phyloP scores from a whole-genome alignment of 2,329 filamentous ascomycete genomes.

The Orbilia javanica region DNA sequence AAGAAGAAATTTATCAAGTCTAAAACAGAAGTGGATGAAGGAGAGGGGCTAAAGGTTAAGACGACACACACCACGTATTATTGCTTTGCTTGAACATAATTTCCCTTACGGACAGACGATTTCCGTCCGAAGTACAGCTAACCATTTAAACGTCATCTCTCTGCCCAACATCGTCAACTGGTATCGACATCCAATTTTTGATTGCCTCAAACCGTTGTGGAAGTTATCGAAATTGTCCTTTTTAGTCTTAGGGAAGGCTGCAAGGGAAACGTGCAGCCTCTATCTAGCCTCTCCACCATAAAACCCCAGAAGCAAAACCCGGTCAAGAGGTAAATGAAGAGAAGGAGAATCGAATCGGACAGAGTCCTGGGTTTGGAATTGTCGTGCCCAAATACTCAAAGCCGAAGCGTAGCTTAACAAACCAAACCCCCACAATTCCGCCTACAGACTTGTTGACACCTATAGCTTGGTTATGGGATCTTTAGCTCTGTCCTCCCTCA shows the following conservation, averaged over 20 bases:
- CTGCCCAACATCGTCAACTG: slow-evolving; percentile 33
- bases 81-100: slow-evolving; percentile 46
- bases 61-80: slow-evolving; percentile 55
- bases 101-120: slow-evolving; percentile 46
- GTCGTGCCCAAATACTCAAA: slow-evolving; percentile 42
- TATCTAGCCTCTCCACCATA: slow-evolving; percentile 26
- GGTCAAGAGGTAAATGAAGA: slow-evolving; percentile 38
- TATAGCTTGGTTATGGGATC: slow-evolving; percentile 51
- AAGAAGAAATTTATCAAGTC: slow-evolving; percentile 58
- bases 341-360: slow-evolving; percentile 35
- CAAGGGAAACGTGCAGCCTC: slow-evolving; percentile 27
- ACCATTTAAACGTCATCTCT: slow-evolving; percentile 31
- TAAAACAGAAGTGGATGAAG: slow-evolving; percentile 48
- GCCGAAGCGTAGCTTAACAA: slow-evolving; percentile 30
- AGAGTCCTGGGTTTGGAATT: slow-evolving; percentile 28
- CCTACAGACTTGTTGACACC: slow-evolving; percentile 43
- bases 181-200: slow-evolving; percentile 20
- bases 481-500: slow-evolving; percentile 31
- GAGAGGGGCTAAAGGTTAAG: slow-evolving; percentile 53
- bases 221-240: slow-evolving; percentile 28
- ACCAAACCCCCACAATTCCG: slow-evolving; percentile 8
- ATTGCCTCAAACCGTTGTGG: slow-evolving; percentile 16
- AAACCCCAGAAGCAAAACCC: slow-evolving; percentile 27
- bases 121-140: slow-evolving; percentile 35
- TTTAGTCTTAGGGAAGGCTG: slow-evolving; percentile 13